These are phyloP conservation scores for Thalassiosira profunda DNA, from an alignment of 108 stramenopile species.

Conservation along the genomic window DNA sequence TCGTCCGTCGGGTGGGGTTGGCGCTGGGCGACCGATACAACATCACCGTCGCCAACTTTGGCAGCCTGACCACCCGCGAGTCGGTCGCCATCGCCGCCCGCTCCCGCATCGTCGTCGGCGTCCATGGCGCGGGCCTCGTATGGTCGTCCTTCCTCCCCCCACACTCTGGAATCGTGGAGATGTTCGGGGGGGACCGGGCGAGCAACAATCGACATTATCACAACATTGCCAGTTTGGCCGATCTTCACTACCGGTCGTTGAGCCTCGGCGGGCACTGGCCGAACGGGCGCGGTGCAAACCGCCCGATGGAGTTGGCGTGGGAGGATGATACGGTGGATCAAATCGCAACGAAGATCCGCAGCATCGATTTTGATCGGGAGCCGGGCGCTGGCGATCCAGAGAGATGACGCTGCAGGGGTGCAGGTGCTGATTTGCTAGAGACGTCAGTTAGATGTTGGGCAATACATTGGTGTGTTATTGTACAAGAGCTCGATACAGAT, in stretches of 20 bases:
- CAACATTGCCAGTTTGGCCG: conserved; percentile 26
- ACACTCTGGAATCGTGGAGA: conserved; percentile 19
- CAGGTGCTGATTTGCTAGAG: no score
- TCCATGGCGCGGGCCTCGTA: conserved; percentile 24
- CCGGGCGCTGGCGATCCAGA: not conserved
- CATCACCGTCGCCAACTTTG: conserved; percentile 16
- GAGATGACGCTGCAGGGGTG: no score
- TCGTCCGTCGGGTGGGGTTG: not conserved
- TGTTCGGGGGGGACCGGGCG: conserved; percentile 19
- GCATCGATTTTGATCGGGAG: not conserved
- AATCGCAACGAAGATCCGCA: conserved; percentile 19
- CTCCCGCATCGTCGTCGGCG: conserved; percentile 10
- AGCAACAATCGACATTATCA: conserved; percentile 13
- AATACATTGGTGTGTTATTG: no score
- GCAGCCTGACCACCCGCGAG: not conserved
- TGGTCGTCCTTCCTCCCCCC: conserved; percentile 12
- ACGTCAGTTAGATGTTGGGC: no score
- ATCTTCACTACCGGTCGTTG: conserved; percentile 19
- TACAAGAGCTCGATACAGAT: no score
- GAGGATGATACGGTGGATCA: conserved; percentile 8
- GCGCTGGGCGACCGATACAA: conserved; percentile 7
- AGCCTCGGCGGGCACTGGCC: not conserved
- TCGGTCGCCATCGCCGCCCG: conserved; percentile 13
- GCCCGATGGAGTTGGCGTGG: not conserved
- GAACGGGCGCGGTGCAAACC: no score